Conservation (phyloP, 495 filamentous ascomycete genomes). For the Pseudoneurospora amorphoporcata region DNA sequence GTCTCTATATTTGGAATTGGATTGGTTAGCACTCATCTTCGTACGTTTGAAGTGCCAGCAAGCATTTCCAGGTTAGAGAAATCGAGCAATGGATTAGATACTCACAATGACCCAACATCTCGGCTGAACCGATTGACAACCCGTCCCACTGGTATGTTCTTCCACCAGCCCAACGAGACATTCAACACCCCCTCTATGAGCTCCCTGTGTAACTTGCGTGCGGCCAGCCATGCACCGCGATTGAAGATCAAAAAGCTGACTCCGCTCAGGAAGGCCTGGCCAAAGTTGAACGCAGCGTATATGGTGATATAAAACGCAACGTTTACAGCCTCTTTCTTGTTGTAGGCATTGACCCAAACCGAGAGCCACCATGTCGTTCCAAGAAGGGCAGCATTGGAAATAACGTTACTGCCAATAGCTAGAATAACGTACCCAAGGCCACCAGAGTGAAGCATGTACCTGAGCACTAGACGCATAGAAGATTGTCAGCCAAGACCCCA, state of each 20-base stretch:
- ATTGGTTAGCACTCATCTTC: neutral
- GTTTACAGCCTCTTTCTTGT: slow-evolving; percentile 20
- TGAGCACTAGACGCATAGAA: slow-evolving; percentile 12
- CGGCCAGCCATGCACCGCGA: slow-evolving; percentile 35
- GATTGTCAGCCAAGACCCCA: neutral
- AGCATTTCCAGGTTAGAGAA: neutral
- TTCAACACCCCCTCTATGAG: slow-evolving; percentile 36
- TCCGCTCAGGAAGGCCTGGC: slow-evolving; percentile 22
- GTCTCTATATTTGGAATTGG: slow-evolving; percentile 7
- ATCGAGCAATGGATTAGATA: neutral
- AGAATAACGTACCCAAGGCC: slow-evolving; percentile 21
- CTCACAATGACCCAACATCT: slow-evolving; percentile 36
- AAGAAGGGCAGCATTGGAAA: slow-evolving; percentile 20
- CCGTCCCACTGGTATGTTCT: slow-evolving; percentile 44
- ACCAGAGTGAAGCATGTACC: slow-evolving; percentile 31
- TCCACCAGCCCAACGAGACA: slow-evolving; percentile 45
- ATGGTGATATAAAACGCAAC: slow-evolving; percentile 29
- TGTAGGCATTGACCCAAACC: slow-evolving; percentile 44
- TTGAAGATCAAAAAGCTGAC: slow-evolving; percentile 25
- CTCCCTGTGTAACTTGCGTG: slow-evolving; percentile 33
- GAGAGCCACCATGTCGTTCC: slow-evolving; percentile 31
- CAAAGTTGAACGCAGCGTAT: slow-evolving; percentile 23
- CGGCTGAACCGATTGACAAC: slow-evolving; percentile 47
- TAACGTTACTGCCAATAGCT: slow-evolving; percentile 18
- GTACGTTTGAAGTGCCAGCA: neutral